These are phyloP conservation scores for Lecanosticta acicola DNA, from an alignment of 2,329 filamentous ascomycete species.

Conservation along the genomic window DNA sequence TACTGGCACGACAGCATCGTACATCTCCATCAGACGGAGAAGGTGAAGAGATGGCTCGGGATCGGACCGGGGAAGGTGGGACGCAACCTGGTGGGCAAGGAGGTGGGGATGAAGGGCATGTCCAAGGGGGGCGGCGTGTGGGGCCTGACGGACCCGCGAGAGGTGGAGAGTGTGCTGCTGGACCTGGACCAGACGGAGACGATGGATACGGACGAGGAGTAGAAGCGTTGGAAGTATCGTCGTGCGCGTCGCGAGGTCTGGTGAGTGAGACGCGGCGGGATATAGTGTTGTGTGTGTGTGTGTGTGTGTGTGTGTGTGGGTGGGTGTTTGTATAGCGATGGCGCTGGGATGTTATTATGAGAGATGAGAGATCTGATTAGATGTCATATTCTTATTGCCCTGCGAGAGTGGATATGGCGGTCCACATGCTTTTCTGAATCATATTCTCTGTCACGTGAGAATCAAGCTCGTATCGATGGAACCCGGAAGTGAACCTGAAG, in stretches of 20 bases:
- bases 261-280: neutral
- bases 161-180: constrained; percentile 43
- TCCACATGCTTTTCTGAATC: constrained; percentile 4
- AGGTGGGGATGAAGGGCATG: constrained; percentile 79
- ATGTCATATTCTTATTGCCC: constrained; percentile 3
- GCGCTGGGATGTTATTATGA: too few relatives aligned
- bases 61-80: constrained; percentile 93
- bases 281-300: too few relatives aligned
- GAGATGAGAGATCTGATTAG: constrained; percentile 10
- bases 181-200: constrained; percentile 45
- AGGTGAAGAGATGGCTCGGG: constrained; percentile 79
- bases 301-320: too few relatives aligned
- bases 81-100: constrained; percentile 87
- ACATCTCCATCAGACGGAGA: constrained; percentile 78
- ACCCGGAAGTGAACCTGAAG: neutral
- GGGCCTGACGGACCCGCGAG: constrained; percentile 74
- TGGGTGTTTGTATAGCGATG: too few relatives aligned
- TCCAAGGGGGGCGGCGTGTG: constrained; percentile 89
- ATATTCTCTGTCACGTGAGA: too few relatives aligned
- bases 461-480: neutral
- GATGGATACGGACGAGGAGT: constrained; percentile 32
- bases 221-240: constrained; percentile 1
- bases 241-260: neutral
- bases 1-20: constrained; percentile 91
- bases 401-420: neutral